These are phyloP conservation scores for Mucor irregularis DNA, from an alignment of 371 early-diverging fungal genomes.

Conservation along the genomic window DNA sequence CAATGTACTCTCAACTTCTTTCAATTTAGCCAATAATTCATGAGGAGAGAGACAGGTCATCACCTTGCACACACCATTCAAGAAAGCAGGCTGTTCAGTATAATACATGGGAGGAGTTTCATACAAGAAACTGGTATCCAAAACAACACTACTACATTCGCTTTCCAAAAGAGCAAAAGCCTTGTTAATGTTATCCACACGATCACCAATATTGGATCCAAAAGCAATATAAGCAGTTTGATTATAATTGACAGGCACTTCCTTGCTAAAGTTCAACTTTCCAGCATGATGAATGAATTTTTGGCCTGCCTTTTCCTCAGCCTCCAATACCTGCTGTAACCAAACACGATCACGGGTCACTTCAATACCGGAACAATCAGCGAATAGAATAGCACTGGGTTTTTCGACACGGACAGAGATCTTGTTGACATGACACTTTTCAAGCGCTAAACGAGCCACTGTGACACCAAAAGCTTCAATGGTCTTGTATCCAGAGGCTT, in stretches of 20 bases:
- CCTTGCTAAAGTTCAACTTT: conserved; percentile 16
- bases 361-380: conserved; percentile 88
- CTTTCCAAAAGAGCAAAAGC: conserved; percentile 70
- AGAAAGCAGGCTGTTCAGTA: conserved; percentile 87
- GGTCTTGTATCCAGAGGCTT: conserved; percentile 79
- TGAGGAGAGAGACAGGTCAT: conserved; percentile 77
- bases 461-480: conserved; percentile 82
- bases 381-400: conserved; percentile 90
- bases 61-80: conserved; percentile 90
- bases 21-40: conserved; percentile 75
- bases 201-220: conserved; percentile 93
- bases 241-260: conserved; percentile 38
- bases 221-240: conserved; percentile 75
- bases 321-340: conserved; percentile 39
- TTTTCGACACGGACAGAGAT: conserved; percentile 90
- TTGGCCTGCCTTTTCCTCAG: conserved; percentile 31
- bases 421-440: conserved; percentile 81
- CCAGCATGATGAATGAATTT: conserved; percentile 32
- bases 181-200: conserved; percentile 72
- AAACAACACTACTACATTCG: conserved; percentile 53
- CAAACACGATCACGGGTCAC: conserved; percentile 75
- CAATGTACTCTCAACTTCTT: conserved; percentile 79
- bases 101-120: conserved; percentile 97
- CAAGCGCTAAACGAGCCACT: conserved; percentile 70
- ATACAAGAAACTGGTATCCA: conserved; percentile 96